Evolutionary conservation across 805 yeast genomes (phyloP), one percentile per base, ranked within the genome.

Genomic region (Kluyveromyces aestuarii): DNA sequence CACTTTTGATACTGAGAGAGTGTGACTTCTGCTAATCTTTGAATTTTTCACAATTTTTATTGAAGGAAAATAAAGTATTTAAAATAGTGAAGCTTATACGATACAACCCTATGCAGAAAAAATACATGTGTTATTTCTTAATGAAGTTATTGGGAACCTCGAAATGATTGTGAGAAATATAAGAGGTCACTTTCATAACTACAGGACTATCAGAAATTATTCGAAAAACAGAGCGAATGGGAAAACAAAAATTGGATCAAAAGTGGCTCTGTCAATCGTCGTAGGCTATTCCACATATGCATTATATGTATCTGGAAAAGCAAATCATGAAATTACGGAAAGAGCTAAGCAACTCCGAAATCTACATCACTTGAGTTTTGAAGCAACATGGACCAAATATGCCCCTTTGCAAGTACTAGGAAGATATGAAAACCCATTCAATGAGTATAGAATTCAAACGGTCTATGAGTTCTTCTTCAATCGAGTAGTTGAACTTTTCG

Each of bases 371-470:
- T 40, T 46, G 35, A 46, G 44, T n/a, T 43, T 43, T 27, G 17
- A 46, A 14, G 43, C 50, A 37, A 53, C 69, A 14, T 41, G 64
- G 44, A 42, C 50, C 44, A 71, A 72, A 54, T 81, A 71, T 52
- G 65, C 70, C 2, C 70, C 79, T 2, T 57, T 82, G 50, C 68
- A 69, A n/a, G 69, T 87, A 1, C 75, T 77, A 17, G 96, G 97
- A 9, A 72, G 89, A 56, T 91, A 79, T 67, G 93, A 87, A 50
- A 91, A 91, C 59, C 98, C 98, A 2, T 91, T 91, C 62, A 75
- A 76, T 16, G 96, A 91, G 61, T 91, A 91, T 62, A 73, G 97
- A 46, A 84, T 88, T 7, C 97, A 90, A 66, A 88, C 96, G 0
- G 72, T 87, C 8, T 85, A 85, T 61, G 97, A 91, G 67, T 91